Evolutionary conservation across 31 red algal genomes (phyloP).

Genomic region (Endocladia muricata): DNA sequence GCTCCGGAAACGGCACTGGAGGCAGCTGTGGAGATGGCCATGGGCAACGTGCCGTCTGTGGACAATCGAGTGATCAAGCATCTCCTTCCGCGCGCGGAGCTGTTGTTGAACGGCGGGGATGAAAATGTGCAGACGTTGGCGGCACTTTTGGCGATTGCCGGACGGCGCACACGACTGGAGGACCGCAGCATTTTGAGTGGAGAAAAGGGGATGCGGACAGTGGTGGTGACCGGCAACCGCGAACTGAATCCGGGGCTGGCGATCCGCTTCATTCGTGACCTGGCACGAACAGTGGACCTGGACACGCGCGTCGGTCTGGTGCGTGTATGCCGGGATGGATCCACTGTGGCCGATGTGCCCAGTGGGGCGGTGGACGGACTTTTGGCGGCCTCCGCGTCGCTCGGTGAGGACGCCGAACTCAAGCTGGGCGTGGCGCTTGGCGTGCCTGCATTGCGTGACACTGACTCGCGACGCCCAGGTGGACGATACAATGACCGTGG

Average conservation of each 20-base stretch:
- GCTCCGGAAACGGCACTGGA: slow-evolving; percentile 70
- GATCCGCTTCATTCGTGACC: slow-evolving; percentile 58
- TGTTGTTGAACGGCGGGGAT: slow-evolving; percentile 35
- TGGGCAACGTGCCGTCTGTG: slow-evolving; percentile 36
- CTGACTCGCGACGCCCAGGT: slow-evolving; percentile 9
- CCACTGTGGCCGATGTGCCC: slow-evolving; percentile 73
- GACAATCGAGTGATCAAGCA: slow-evolving; percentile 56
- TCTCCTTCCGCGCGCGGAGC: slow-evolving; percentile 45
- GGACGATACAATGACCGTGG: slow-evolving; percentile 13
- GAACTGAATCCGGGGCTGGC: slow-evolving; percentile 45
- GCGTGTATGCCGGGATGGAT: slow-evolving; percentile 74
- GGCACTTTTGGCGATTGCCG: slow-evolving; percentile 71
- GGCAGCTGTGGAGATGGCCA: slow-evolving; percentile 60
- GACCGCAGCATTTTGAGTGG: slow-evolving; percentile 76
- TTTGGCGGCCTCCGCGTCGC: slow-evolving; percentile 9
- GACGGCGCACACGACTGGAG: slow-evolving; percentile 53
- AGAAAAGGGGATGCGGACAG: slow-evolving; percentile 72
- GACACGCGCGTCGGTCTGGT: slow-evolving; percentile 73
- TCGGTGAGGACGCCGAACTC: slow-evolving; percentile 31
- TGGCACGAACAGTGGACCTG: slow-evolving; percentile 23
- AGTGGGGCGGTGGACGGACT: slow-evolving; percentile 37
- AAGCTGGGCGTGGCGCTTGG: slow-evolving; percentile 22
- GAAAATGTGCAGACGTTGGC: slow-evolving; percentile 45
- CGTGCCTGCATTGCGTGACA: slow-evolving; percentile 57
- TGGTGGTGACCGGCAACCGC: slow-evolving; percentile 39